phyloP scores from a whole-genome alignment of 2,329 filamentous ascomycete species.

The Diplocarpon mali region DNA sequence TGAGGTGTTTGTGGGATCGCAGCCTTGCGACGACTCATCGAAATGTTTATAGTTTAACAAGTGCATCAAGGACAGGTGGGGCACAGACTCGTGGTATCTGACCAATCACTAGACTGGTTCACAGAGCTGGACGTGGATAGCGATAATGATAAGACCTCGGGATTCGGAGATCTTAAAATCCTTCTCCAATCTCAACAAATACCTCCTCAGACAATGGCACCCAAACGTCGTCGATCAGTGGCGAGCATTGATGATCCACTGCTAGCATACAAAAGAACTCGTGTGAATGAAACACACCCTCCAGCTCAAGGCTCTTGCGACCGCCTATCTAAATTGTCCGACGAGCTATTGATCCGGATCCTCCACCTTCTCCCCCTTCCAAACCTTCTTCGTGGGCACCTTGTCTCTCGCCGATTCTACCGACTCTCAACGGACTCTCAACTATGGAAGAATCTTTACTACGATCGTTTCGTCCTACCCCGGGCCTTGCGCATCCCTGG shows the following conservation, averaged over 20 bases:
- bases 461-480: slow-evolving; percentile 74
- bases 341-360: slow-evolving; percentile 80
- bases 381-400: slow-evolving; percentile 50
- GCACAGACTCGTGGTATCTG: too few relatives aligned
- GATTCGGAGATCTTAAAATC: neutral
- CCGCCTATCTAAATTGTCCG: slow-evolving; percentile 62
- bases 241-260: neutral
- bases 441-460: slow-evolving; percentile 85
- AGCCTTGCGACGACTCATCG: neutral
- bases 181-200: neutral
- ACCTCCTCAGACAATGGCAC: slow-evolving; percentile 5
- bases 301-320: slow-evolving; percentile 33
- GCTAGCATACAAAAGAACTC: slow-evolving; percentile 11
- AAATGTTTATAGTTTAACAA: too few relatives aligned
- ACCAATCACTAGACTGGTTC: too few relatives aligned
- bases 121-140: too few relatives aligned
- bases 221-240: slow-evolving; percentile 19
- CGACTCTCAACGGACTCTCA: slow-evolving; percentile 69
- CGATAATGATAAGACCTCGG: slow-evolving; percentile 2
- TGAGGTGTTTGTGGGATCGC: neutral
- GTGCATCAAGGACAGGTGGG: neutral
- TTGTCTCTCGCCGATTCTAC: slow-evolving; percentile 66
- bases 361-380: slow-evolving; percentile 63
- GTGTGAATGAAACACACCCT: slow-evolving; percentile 2
- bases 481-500: slow-evolving; percentile 67